phyloP scores from a whole-genome alignment of 176 grass and related monocot genomes.

The Musa acuminata region DNA sequence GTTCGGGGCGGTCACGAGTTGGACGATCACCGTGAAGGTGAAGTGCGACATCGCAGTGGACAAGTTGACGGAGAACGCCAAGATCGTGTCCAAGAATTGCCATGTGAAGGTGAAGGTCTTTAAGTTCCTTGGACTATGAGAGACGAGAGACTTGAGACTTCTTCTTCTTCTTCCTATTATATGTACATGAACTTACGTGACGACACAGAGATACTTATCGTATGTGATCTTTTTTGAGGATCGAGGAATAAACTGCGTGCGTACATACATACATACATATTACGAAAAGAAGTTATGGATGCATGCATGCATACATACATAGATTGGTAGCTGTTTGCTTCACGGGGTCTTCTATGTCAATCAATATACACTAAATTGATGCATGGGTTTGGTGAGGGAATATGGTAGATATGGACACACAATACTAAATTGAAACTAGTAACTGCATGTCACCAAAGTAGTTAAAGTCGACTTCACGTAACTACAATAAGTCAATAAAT shows the following conservation, averaged over 20 bases:
- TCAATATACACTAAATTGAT: no score
- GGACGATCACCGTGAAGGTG: conserved; percentile 61
- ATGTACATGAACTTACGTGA: neutral
- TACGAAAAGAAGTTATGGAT: neutral
- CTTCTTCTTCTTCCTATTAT: neutral
- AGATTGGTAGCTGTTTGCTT: no score
- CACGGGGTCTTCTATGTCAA: no score
- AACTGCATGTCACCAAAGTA: no score
- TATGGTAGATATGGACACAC: no score
- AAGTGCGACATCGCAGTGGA: conserved; percentile 56
- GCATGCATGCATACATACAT: neutral
- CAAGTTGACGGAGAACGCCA: conserved; percentile 23
- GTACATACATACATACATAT: neutral
- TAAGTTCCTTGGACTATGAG: conserved; percentile 41
- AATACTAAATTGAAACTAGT: no score
- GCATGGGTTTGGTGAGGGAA: no score
- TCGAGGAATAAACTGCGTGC: neutral
- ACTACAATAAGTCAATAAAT: no score
- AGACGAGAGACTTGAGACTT: conserved; percentile 4
- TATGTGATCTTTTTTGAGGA: neutral
- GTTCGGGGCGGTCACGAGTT: conserved; percentile 44
- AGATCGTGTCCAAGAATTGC: conserved; percentile 28
- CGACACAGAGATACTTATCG: neutral
- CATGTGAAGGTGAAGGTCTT: conserved; percentile 31
- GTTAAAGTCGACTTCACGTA: no score